Conservation (phyloP, 2,329 filamentous ascomycete genomes). For the Onygena corvina region DNA sequence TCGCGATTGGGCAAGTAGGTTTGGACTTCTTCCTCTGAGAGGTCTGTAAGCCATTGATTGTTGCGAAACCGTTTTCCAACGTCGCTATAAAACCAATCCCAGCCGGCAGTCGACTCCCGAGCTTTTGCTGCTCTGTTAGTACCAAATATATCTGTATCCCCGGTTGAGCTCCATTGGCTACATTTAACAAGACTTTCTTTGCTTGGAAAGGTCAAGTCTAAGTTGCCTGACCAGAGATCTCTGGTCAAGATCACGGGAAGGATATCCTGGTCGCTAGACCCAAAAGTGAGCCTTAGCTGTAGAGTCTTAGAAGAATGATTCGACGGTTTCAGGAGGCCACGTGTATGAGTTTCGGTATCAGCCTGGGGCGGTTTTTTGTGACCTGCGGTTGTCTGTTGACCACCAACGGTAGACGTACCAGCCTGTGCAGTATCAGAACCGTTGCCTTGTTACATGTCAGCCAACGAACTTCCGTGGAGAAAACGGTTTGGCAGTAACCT, state of each 20-base stretch:
- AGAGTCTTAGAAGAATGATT: conserved; percentile 32
- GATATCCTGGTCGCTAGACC: conserved; percentile 40
- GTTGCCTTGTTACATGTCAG: neutral
- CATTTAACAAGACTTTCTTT: conserved; percentile 27
- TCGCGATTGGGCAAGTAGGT: conserved; percentile 33
- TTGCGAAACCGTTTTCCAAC: conserved; percentile 32
- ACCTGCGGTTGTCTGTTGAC: neutral
- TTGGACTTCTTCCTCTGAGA: conserved; percentile 30
- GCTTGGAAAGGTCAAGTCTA: conserved; percentile 42
- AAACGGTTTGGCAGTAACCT: no score
- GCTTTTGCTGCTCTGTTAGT: conserved; percentile 30
- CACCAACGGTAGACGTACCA: neutral
- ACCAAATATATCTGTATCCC: conserved; percentile 34
- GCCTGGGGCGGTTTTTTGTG: neutral
- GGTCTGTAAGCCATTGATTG: conserved; percentile 29
- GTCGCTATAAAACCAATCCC: conserved; percentile 43
- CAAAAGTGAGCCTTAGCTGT: conserved; percentile 41
- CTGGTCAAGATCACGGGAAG: conserved; percentile 37
- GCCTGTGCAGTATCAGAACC: neutral
- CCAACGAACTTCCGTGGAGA: no score
- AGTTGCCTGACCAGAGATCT: conserved; percentile 37
- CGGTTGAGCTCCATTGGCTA: conserved; percentile 24
- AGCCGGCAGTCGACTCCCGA: conserved; percentile 37
- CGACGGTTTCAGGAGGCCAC: conserved; percentile 28
- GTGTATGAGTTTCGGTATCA: conserved; percentile 23